These are phyloP conservation scores for Trichocladium antarcticum DNA, from an alignment of 495 filamentous ascomycete species.

Conservation along the genomic window DNA sequence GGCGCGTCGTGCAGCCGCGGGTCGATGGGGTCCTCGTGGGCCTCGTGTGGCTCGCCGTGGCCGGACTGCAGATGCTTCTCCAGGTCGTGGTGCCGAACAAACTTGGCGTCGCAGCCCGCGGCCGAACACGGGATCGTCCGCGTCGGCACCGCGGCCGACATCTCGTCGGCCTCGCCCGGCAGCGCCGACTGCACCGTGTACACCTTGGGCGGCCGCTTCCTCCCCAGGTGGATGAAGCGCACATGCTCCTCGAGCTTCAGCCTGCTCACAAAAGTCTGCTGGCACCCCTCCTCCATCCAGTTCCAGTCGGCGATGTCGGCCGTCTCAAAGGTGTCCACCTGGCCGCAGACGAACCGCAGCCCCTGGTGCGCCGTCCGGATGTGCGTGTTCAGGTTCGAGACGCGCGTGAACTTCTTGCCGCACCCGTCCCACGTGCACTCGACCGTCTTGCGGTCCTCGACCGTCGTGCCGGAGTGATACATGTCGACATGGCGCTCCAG, in stretches of 20 bases:
- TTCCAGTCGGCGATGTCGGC: conserved; percentile 55
- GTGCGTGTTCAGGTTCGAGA: conserved; percentile 69
- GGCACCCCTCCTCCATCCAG: conserved; percentile 51
- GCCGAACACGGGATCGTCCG: conserved; percentile 10
- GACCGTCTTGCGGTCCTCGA: conserved; percentile 51
- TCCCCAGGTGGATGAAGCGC: conserved; percentile 59
- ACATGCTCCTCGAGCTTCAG: conserved; percentile 71
- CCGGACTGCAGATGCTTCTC: conserved; percentile 48
- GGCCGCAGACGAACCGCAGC: conserved; percentile 60
- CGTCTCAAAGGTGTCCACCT: conserved; percentile 46
- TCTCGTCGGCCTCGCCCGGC: conserved; percentile 16
- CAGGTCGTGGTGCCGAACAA: conserved; percentile 57
- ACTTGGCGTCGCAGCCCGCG: conserved; percentile 34
- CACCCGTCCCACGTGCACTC: conserved; percentile 55
- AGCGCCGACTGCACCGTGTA: conserved; percentile 23
- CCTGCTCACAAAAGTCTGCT: conserved; percentile 55
- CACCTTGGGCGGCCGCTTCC: conserved; percentile 33
- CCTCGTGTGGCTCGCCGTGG: conserved; percentile 1
- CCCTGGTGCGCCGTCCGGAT: conserved; percentile 63
- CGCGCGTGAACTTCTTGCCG: conserved; percentile 60
- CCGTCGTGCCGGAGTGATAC: conserved; percentile 49
- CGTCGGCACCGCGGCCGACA: conserved; percentile 21
- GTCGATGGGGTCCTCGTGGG: conserved; percentile 7
- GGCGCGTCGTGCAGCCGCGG: conserved; percentile 6
- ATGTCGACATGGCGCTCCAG: conserved; percentile 61